phyloP scores from a whole-genome alignment of 805 yeast genomes.

The Myxozyma lipomycoides region DNA sequence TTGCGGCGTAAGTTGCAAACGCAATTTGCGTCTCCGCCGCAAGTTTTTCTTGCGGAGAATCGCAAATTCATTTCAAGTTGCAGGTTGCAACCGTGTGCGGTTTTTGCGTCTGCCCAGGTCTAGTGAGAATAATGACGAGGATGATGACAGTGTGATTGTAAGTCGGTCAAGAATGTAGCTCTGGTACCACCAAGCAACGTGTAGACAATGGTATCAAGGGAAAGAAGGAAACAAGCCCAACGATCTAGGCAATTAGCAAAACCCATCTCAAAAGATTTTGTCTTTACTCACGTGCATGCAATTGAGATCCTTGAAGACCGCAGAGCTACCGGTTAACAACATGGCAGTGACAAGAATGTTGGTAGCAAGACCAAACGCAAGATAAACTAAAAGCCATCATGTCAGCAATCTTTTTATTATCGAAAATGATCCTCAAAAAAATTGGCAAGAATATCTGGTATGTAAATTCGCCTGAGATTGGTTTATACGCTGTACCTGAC shows the following conservation, averaged over 20 bases:
- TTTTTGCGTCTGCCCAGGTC: too few species aligned
- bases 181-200: conserved; percentile 78
- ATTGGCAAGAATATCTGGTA: too few species aligned
- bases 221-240: conserved; percentile 75
- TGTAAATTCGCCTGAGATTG: neutral
- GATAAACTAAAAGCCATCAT: conserved; percentile 10
- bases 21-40: too few species aligned
- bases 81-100: too few species aligned
- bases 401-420: neutral
- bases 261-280: too few species aligned
- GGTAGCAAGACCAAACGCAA: conserved; percentile 75
- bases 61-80: too few species aligned
- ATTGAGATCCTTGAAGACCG: conserved; percentile 72
- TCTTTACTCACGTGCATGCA: conserved; percentile 53
- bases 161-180: conserved; percentile 77
- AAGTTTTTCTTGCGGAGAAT: too few species aligned
- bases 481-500: too few species aligned
- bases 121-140: conserved; percentile 67
- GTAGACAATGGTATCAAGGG: conserved; percentile 72
- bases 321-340: conserved; percentile 88
- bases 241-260: conserved; percentile 41
- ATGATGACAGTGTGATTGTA: conserved; percentile 78
- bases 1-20: too few species aligned
- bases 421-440: neutral
- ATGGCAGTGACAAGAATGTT: conserved; percentile 88